A percentile compares a stretch with the other conserved stretches of the same genome.
Conservation (phyloP, 257 asterid species). For the Forsythia viridissima region DNA sequence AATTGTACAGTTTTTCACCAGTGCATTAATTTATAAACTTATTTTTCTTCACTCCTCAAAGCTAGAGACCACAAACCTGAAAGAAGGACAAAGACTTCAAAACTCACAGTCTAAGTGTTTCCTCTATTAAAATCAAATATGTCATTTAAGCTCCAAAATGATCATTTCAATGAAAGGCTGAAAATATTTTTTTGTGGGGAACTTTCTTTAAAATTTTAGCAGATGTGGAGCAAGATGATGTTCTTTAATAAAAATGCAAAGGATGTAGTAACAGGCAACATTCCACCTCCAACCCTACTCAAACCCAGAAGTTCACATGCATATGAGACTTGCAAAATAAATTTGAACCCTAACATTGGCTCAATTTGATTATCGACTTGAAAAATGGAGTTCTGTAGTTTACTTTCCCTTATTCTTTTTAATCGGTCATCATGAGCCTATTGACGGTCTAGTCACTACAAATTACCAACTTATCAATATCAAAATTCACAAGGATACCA, state of each 20-base stretch:
- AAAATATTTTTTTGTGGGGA: too few species aligned
- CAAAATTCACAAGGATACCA: too few species aligned
- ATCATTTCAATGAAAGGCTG: not conserved
- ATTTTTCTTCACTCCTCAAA: slow-evolving; percentile 18
- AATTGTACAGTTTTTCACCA: slow-evolving; percentile 21
- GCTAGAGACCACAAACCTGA: slow-evolving; percentile 52
- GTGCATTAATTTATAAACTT: slow-evolving; percentile 23
- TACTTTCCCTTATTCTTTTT: too few species aligned
- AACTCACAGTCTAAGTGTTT: not conserved
- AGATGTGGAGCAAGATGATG: not conserved
- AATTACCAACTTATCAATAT: too few species aligned
- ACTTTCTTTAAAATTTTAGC: too few species aligned
- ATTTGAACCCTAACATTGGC: too few species aligned
- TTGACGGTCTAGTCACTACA: too few species aligned
- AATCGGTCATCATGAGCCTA: too few species aligned
- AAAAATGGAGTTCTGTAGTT: too few species aligned
- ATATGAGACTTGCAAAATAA: not conserved
- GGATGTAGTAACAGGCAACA: not conserved
- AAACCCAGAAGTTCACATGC: not conserved
- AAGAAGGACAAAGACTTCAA: slow-evolving; percentile 22
- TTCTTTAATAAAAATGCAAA: not conserved
- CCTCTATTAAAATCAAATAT: not conserved
- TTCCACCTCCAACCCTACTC: slow-evolving; percentile 5
- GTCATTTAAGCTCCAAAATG: not conserved
- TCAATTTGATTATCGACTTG: too few species aligned